Evolutionary conservation across 495 filamentous ascomycete species (phyloP), one percentile per base, ranked within the genome.

Genomic region (Opeltia flavorubescens): DNA sequence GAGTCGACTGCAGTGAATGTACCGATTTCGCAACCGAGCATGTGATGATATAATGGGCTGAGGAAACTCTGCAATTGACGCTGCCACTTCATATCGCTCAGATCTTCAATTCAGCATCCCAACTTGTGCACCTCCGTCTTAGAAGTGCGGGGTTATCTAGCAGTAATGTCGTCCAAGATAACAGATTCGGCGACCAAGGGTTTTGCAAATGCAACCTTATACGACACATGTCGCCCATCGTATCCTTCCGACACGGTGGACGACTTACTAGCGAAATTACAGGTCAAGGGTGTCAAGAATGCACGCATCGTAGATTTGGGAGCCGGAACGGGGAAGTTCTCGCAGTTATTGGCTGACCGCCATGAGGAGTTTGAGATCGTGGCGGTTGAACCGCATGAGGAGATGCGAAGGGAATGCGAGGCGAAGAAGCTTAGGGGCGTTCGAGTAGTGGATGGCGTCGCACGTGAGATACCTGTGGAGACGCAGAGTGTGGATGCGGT

Each of bases 261-360:
- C 5, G 51, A 58, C 30, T 69, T 85, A 11, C 68, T 84, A 15
- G 39, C 56, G 1, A 54, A 67, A 24, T 58, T 77, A 25, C 52
- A 62, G 5, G 53, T 83, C 20, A 53, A 63, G 24, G 63, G 61
- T 20, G 41, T 60, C 1, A 41, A 58, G 7, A 58, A 59, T 15
- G 68, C 73, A 18, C 60, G 60, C 27, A 60, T 84, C 25, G 59
- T 82, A 31, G 80, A 84, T 50, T 60, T 86, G 20, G 81, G 68
- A 0, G 70, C 75, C 3, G 81, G 81, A 0, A 82, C 77, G 0
- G 81, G 80, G 8, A 83, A 82, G 51, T 77, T 81, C 53, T 82
- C 78, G 3, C 71, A 78, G 52, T 50, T 72, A 17, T 63, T 84
- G 5, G 69, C 70, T 1, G 56, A 39, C 4, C 59, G 77, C 25